Conservation (phyloP, 169 alveolate species). For the Plasmodium blacklocki region DNA sequence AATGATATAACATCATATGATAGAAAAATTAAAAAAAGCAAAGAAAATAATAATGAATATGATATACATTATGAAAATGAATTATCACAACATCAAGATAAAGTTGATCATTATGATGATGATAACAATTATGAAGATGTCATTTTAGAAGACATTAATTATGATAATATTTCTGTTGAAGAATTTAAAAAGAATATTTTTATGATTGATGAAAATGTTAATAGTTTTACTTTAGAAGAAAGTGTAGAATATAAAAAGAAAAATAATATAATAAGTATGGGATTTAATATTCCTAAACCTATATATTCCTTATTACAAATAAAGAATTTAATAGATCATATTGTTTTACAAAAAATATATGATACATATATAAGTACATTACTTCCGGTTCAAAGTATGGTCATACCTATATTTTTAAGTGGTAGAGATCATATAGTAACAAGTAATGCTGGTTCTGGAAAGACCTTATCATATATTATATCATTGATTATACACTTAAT, state of each 20-base stretch:
- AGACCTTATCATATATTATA: constrained; percentile 93
- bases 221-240: constrained; percentile 54
- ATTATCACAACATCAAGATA: background rate
- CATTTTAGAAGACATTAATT: constrained; percentile 22
- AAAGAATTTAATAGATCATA: constrained; percentile 53
- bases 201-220: constrained; percentile 43
- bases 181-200: constrained; percentile 41
- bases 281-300: constrained; percentile 71
- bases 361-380: constrained; percentile 32
- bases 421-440: constrained; percentile 96
- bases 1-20: background rate
- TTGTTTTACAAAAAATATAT: constrained; percentile 49
- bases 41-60: background rate
- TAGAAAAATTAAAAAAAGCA: too few species aligned
- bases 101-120: background rate
- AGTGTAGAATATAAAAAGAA: constrained; percentile 72
- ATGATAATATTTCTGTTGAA: constrained; percentile 32
- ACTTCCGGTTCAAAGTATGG: constrained; percentile 68
- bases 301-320: constrained; percentile 61
- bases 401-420: constrained; percentile 84
- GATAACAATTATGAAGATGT: constrained; percentile 12
- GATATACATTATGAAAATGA: constrained; percentile 1
- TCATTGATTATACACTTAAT: constrained; percentile 93
- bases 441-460: constrained; percentile 97
- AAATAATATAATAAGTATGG: constrained; percentile 60